Evolutionary conservation across 2,329 filamentous ascomycete species (phyloP), one percentile per base, ranked within the genome.

Genomic region (Trichocomaceae sp.): DNA sequence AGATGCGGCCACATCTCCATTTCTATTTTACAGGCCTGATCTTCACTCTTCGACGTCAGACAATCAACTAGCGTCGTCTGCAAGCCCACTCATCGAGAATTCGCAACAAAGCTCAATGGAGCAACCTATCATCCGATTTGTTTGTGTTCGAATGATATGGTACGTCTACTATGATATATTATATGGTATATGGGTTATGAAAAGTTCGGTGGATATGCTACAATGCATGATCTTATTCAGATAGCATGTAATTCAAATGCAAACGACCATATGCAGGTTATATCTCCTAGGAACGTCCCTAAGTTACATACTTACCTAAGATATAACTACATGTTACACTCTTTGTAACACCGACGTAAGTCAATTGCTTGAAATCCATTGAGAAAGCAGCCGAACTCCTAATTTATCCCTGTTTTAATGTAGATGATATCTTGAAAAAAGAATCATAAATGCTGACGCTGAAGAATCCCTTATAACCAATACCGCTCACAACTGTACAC

Each of bases 151-250:
- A 39, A 17, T 39, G 39, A 17, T 37, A 46, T 46, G 13, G n/a
- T 22, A 37, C 41, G 17, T 22, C 39, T 45, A 46, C 41, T 33
- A 22, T 26, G 41, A 23, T 46, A 26, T 22, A 23, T 33, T 52
- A 52, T 50, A 44, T 46, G 50, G 33, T 46, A 52, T 46, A 44
- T 13, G 19, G 19, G 45, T 52, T 45, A 46, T 51, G 50, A 12
- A 37, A 42, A 33, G 15, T 45, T 52, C 41, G 44, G 23, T 12
- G 23, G 48, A 49, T 55, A 50, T 55, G 23, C 17, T 45, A 50
- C 17, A 52, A 52, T 56, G 54, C 48, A 56, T 56, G 19, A 33
- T 33, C 33, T 35, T 52, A 46, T n/a, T 35, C 31, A 55, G 17
- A 26, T 47, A 46, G 13, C 47, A 26, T 41, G 23, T 19, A 50